A percentile compares a stretch with the other conserved stretches of the same genome.
Conservation (phyloP, 345 rosid genomes). For the Tarenaya hassleriana region DNA sequence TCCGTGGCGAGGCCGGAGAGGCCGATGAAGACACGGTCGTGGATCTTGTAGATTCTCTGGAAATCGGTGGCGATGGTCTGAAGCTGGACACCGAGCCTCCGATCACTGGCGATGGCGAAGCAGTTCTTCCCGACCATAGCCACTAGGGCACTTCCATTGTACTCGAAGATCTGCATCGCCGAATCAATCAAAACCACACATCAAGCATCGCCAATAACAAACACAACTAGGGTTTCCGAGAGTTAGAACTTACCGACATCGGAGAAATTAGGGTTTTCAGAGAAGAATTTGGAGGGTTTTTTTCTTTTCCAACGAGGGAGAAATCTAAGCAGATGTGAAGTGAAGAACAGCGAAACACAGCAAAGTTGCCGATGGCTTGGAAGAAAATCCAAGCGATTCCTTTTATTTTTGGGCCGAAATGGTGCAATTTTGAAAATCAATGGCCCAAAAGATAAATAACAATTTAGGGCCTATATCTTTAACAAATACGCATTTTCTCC, state of each 20-base stretch:
- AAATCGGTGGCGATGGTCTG: constrained; percentile 96
- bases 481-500: too few species aligned
- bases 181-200: not conserved
- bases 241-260: constrained; percentile 50
- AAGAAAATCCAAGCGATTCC: constrained; percentile 22
- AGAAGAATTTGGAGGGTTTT: constrained; percentile 10
- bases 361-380: constrained; percentile 38
- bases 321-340: constrained; percentile 18
- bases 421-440: not conserved
- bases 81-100: constrained; percentile 88
- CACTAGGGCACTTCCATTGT: constrained; percentile 93
- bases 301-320: constrained; percentile 21
- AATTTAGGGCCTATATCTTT: too few species aligned
- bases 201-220: not conserved
- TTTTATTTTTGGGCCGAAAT: constrained; percentile 8
- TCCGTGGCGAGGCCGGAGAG: constrained; percentile 95
- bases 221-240: constrained; percentile 7
- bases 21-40: constrained; percentile 78
- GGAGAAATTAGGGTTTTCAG: constrained; percentile 18
- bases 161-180: constrained; percentile 74
- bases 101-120: constrained; percentile 95
- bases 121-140: constrained; percentile 99
- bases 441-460: too few species aligned
- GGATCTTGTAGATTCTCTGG: constrained; percentile 74
- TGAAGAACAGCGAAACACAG: not conserved